Base-by-base conservation (phyloP, 2,329 filamentous ascomycete species). In the Verticillium zaregamsianum region DNA sequence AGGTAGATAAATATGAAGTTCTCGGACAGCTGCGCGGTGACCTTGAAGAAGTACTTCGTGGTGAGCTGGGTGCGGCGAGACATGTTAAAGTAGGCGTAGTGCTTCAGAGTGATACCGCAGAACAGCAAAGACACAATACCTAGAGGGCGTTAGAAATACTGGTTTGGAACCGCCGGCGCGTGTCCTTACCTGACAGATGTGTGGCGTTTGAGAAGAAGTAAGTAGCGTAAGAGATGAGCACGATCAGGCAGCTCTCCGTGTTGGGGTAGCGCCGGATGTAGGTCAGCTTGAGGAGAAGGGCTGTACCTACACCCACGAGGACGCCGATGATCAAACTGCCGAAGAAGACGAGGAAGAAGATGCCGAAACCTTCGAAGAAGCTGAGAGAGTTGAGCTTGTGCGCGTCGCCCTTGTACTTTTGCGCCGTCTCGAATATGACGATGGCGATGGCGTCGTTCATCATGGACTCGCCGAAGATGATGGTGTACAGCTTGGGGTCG, bases 1-100 rank as follows among this genome's bases (percentile, higher is more conserved):
- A 99, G 86, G 72, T 99, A 99, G 75, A 99, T 99, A 80, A 99
- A 99, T 76, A 99, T 99, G 74, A 99, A 99, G 76, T 99, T 99
- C 78, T 99, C 95, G 0, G 94, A 97, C 55, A 99, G 79, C 76
- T 99, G 95, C 3, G 95, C 92, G 68, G 96, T 89, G 65, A 97
- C 89, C 74, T 96, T 92, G 79, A 99, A 99, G 62, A 97, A 85
- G 77, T 96, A 99, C 75, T 99, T 99, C 59, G 95, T 99, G 17
- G 95, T 97, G 65, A 99, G 88, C 74, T 99, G 95, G 1, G 95
- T 98, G 65, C 95, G 89, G 57, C 95, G 89, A 33, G 95, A 99
- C 95, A 99, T 99, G 80, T 99, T 99, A 83, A 98, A 97, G 79
- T 99, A 99, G 65, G 95, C 95, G 72, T 99, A 99, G 74, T 99